Percentiles rank a stretch among this genome's conserved stretches.
phyloP scores from a whole-genome alignment of 495 filamentous ascomycete genomes.

The Penicillium subrubescens region DNA sequence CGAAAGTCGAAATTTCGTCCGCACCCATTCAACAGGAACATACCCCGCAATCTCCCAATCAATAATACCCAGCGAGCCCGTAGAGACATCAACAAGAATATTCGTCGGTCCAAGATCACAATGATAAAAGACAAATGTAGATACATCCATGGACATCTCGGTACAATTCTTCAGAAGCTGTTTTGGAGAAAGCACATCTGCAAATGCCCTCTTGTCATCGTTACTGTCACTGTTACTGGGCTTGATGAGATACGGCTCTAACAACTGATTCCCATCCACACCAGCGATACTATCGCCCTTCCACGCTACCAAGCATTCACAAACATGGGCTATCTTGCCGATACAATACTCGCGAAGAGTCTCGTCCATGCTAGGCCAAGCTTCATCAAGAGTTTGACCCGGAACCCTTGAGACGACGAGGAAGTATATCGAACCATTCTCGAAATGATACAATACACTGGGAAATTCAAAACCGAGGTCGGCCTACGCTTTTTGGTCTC shows the following conservation, averaged over 20 bases:
- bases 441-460: slow-evolving; percentile 2
- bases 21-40: too few relatives aligned
- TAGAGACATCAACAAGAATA: slow-evolving; percentile 29
- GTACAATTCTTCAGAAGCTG: slow-evolving; percentile 12
- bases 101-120: slow-evolving; percentile 38
- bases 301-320: slow-evolving; percentile 5
- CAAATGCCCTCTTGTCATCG: slow-evolving; percentile 4
- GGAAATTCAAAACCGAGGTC: slow-evolving; percentile 5
- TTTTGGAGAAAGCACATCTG: slow-evolving; percentile 10
- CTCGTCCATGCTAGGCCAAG: slow-evolving; percentile 17
- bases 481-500: not conserved
- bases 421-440: slow-evolving; percentile 10
- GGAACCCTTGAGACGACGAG: slow-evolving; percentile 13
- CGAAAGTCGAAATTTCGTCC: too few relatives aligned
- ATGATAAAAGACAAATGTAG: slow-evolving; percentile 37
- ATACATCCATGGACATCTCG: slow-evolving; percentile 32
- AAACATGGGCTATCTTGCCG: slow-evolving; percentile 11
- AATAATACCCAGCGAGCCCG: slow-evolving; percentile 33
- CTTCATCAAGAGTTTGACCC: slow-evolving; percentile 11
- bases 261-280: slow-evolving; percentile 12
- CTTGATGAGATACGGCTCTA: slow-evolving; percentile 12
- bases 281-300: slow-evolving; percentile 10
- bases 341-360: slow-evolving; percentile 14
- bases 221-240: not conserved
- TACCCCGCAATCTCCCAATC: slow-evolving; percentile 29